Evolutionary conservation across 2,329 filamentous ascomycete genomes (phyloP), one percentile per base, ranked within the genome.

Genomic region (Niveomyces coronatus): DNA sequence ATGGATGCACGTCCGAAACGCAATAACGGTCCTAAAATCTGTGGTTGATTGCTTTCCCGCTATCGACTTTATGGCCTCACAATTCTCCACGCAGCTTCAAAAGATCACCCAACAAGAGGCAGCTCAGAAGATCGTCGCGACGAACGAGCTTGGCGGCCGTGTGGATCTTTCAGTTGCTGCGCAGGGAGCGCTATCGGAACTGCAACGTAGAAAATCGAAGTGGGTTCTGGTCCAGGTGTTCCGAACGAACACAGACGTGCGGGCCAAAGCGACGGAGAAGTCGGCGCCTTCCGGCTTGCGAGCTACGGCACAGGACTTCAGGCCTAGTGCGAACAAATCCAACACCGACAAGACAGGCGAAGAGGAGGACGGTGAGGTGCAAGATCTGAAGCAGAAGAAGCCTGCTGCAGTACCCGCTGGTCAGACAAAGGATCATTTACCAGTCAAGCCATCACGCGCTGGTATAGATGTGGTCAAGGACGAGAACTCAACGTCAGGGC

Each of bases 1-100:
- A 60, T 98, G 91, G 74, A 95, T 95, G 82, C 88, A 95, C 57
- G 94, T 96, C 54, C 80, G 89, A 39, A 98, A 98, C 55, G 86
- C 87, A 31, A 93, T 96, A 48, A 91, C 83, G 41, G 71, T 96
- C 4, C 68, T 98, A 42, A 93, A 91, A 55, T 73, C 76, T 9
- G 71, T 94, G 33, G 74, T 85, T 17, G 78, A 86, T 35, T 73
- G 79, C 51, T 98, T 94, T 68, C 93, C 91, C 4, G 82, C 80
- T 13, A 76, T 96, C 41, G 86, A 94, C 53, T 91, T 86, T 57
- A 89, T 94, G 71, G 91, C 85, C 23, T 69, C 67, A 27, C 71
- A 74, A 47, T 77, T 81, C 44, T 69, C 73, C 22, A 65, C 71
- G 24, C 70, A 83, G 47, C 67, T 85, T 15, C 74, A 78, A 47